phyloP scores from a whole-genome alignment of 1,139 yeast species.

The Yamadazyma atmosphaerica region DNA sequence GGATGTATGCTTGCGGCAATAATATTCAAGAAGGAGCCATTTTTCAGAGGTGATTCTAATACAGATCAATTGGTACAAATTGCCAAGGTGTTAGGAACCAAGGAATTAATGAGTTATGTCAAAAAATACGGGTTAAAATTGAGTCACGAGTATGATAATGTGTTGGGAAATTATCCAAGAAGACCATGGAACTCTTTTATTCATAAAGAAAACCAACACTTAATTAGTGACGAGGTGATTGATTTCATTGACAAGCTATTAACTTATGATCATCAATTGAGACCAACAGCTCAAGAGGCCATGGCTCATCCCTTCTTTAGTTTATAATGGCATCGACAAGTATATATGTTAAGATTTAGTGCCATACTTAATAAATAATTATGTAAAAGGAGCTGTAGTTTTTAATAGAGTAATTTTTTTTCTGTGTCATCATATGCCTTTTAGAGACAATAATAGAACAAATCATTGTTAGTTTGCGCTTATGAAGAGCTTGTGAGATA shows the following conservation, averaged over 20 bases:
- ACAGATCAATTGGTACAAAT: conserved; percentile 80
- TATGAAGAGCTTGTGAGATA: too few species aligned
- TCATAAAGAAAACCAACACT: conserved; percentile 68
- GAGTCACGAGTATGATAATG: conserved; percentile 65
- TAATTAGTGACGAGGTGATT: conserved; percentile 68
- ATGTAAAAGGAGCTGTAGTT: background rate
- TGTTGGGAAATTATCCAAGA: conserved; percentile 66
- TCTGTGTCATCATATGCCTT: too few species aligned
- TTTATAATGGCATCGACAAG: background rate
- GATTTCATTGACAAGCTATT: conserved; percentile 82
- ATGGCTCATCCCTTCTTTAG: conserved; percentile 61
- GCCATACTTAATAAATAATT: too few species aligned
- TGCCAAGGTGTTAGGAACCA: conserved; percentile 75
- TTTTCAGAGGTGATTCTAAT: conserved; percentile 76
- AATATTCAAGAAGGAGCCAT: conserved; percentile 73
- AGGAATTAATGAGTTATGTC: conserved; percentile 59
- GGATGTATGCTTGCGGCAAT: conserved; percentile 83
- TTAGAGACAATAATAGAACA: too few species aligned
- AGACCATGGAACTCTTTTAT: conserved; percentile 88
- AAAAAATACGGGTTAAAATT: conserved; percentile 61
- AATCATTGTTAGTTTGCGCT: too few species aligned
- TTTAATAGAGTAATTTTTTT: too few species aligned
- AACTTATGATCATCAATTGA: conserved; percentile 90
- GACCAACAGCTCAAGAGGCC: conserved; percentile 94
- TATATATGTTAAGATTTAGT: background rate